phyloP scores from a whole-genome alignment of 2,329 filamentous ascomycete genomes.

The Xylaria arbuscula region DNA sequence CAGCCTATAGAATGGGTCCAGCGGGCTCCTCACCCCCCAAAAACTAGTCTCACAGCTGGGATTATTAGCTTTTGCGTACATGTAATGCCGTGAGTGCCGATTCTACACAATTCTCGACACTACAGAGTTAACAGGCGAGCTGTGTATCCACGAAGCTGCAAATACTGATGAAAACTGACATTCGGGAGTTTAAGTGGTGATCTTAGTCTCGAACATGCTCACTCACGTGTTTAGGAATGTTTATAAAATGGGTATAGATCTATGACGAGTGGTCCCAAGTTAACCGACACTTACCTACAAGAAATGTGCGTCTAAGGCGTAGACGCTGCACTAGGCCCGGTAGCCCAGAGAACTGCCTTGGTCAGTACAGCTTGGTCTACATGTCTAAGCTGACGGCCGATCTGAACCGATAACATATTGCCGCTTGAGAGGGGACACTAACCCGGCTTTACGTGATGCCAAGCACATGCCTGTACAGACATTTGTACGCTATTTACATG shows the following conservation, averaged over 20 bases:
- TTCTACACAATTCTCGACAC: conserved; percentile 14
- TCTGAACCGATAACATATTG: conserved; percentile 28
- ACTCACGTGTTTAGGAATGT: neutral
- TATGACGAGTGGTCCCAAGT: neutral
- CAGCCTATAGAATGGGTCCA: conserved; percentile 1
- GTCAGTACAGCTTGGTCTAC: conserved; percentile 3
- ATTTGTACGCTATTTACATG: conserved; percentile 3
- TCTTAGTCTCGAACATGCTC: no score
- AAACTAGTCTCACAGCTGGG: neutral
- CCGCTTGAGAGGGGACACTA: conserved; percentile 19
- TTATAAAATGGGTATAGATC: neutral
- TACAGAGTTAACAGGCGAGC: neutral
- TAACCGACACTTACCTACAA: neutral
- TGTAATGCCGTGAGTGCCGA: conserved; percentile 32
- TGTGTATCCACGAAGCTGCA: neutral
- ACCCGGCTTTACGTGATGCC: conserved; percentile 30
- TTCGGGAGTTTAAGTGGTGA: no score
- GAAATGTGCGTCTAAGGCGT: neutral
- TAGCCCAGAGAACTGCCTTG: neutral
- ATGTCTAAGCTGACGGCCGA: conserved; percentile 31
- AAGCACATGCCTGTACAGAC: conserved; percentile 3
- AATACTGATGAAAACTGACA: no score
- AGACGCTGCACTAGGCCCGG: neutral
- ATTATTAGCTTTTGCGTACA: conserved; percentile 11
- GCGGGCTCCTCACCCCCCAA: conserved; percentile 9